Conservation (phyloP, 345 rosid species). For the Cardamine resedifolia region DNA sequence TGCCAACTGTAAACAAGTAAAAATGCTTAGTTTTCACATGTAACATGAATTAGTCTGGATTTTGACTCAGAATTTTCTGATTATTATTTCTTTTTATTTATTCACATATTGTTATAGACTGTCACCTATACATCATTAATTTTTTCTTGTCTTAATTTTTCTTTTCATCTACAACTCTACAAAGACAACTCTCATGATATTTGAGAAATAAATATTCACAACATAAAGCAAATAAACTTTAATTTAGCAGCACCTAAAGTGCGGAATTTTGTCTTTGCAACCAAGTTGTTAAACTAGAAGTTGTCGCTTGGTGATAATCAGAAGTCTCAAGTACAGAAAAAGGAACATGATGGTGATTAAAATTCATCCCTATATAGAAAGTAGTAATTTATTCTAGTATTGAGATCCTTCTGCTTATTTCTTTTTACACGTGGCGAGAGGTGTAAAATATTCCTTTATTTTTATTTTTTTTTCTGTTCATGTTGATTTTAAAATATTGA, state of each 20-base stretch:
- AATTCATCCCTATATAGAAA: background rate
- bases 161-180: background rate
- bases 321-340: conserved; percentile 3
- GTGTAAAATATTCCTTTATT: background rate
- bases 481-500: background rate
- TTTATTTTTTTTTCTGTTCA: background rate
- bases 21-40: too few species aligned
- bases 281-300: background rate
- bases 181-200: background rate
- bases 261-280: background rate
- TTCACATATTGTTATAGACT: too few species aligned
- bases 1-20: too few species aligned
- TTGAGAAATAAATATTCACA: background rate
- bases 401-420: background rate
- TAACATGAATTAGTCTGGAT: too few species aligned
- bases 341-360: background rate
- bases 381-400: background rate
- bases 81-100: too few species aligned
- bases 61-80: too few species aligned
- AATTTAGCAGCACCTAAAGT: background rate
- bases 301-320: conserved; percentile 12
- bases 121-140: too few species aligned
- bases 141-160: background rate
- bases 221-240: background rate
- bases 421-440: background rate